Conservation (phyloP, 2,329 filamentous ascomycete species). For the Acarospora socialis region DNA sequence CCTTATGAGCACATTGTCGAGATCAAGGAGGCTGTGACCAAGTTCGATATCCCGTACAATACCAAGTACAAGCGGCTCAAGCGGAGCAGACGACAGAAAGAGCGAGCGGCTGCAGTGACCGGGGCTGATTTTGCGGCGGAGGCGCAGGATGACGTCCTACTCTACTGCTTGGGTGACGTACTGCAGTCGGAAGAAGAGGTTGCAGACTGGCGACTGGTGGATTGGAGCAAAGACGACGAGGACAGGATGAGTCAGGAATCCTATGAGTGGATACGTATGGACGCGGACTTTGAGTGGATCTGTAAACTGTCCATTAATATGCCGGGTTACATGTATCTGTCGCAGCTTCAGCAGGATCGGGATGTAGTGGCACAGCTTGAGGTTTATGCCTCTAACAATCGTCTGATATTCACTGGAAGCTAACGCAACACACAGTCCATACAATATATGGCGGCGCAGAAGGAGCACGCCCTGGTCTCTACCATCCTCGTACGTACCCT, state of each 20-base stretch:
- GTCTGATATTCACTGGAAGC: too few species aligned
- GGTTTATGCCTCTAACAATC: slow-evolving; percentile 19
- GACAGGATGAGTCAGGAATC: slow-evolving; percentile 87
- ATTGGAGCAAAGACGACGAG: slow-evolving; percentile 84
- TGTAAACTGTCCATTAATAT: slow-evolving; percentile 70
- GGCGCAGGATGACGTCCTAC: slow-evolving; percentile 62
- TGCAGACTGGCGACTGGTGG: slow-evolving; percentile 66
- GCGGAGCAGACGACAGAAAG: slow-evolving; percentile 67
- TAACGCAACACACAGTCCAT: slow-evolving; percentile 44
- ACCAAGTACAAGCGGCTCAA: slow-evolving; percentile 98
- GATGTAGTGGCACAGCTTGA: slow-evolving; percentile 81
- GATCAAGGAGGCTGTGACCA: slow-evolving; percentile 72
- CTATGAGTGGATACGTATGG: slow-evolving; percentile 96
- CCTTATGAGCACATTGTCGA: slow-evolving; percentile 97
- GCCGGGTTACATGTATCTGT: slow-evolving; percentile 94
- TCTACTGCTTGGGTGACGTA: slow-evolving; percentile 87
- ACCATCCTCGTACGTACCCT: slow-evolving; percentile 81
- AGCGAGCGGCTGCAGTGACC: slow-evolving; percentile 51
- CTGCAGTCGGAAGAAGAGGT: slow-evolving; percentile 72
- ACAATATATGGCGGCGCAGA: slow-evolving; percentile 54
- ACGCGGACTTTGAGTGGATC: slow-evolving; percentile 97
- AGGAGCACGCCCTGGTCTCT: slow-evolving; percentile 66
- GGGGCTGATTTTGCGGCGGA: slow-evolving; percentile 51
- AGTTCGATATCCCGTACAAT: slow-evolving; percentile 93
- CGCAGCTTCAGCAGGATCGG: slow-evolving; percentile 89